Conservation (phyloP, 2,329 filamentous ascomycete species). For the Neospermospora avenae region DNA sequence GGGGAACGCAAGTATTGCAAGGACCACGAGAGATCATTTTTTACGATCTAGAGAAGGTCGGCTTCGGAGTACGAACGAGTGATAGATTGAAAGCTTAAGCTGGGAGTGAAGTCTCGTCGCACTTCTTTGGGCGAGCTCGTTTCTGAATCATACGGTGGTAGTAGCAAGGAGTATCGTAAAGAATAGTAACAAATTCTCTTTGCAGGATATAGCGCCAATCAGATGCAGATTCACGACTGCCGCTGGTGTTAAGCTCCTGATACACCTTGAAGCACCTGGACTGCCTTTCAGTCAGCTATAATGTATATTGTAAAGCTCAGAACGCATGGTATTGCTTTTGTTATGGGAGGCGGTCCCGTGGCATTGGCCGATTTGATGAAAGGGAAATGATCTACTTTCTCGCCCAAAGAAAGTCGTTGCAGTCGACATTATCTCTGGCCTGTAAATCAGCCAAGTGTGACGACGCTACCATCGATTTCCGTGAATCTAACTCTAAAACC, state of each 20-base stretch:
- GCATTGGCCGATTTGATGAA: constrained; percentile 41
- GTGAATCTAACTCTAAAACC: constrained; percentile 14
- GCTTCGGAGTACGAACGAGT: no score
- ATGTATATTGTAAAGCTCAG: constrained; percentile 36
- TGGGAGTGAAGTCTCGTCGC: no score
- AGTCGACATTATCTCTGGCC: constrained; percentile 42
- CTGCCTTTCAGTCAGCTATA: constrained; percentile 30
- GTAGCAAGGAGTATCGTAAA: no score
- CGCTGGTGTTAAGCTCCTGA: constrained; percentile 31
- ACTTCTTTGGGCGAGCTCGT: no score
- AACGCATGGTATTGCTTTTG: constrained; percentile 32
- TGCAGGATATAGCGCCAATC: no score
- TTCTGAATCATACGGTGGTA: no score
- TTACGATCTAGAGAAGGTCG: no score
- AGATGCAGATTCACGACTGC: constrained; percentile 45
- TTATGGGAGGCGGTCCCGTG: constrained; percentile 42
- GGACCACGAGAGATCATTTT: no score
- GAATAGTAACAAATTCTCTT: no score
- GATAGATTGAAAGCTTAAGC: no score
- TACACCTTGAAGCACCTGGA: not conserved
- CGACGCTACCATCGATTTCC: constrained; percentile 38
- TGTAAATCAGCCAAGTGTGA: constrained; percentile 42
- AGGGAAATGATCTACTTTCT: constrained; percentile 27
- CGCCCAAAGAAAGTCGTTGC: constrained; percentile 39
- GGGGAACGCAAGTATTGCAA: no score